Evolutionary conservation across 2,329 filamentous ascomycete species (phyloP), one percentile per base, ranked within the genome.

Genomic region (Penicillium psychrosexuale): DNA sequence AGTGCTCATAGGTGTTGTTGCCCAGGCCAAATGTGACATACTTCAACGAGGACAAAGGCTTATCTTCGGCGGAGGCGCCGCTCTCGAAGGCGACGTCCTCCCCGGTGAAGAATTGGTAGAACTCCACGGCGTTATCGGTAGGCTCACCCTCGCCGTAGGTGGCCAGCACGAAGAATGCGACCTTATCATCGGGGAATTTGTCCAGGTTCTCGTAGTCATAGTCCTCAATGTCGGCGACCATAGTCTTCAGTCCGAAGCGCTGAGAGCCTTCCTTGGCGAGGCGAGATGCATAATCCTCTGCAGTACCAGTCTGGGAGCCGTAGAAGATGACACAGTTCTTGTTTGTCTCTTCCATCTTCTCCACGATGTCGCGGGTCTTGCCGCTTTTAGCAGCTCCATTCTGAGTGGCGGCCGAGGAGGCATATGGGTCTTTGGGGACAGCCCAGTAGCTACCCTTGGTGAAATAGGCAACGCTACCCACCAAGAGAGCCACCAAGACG

Each of bases 321-420:
- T 97, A 99, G 81, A 99, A 97, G 68, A 99, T 88, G 62, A 99
- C 88, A 75, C 93, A 97, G 79, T 99, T 97, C 80, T 97, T 99
- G 75, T 87, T 88, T 11, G 85, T 87, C 79, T 97, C 91, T 22
- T 97, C 90, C 86, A 99, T 89, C 79, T 96, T 96, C 81, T 97
- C 90, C 57, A 97, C 72, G 61, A 99, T 92, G 74, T 97, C 92
- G 65, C 94, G 83, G 57, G 92, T 93, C 79, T 91, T 92, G 65
- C 87, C 90, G 9, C 88, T 82, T 78, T 90, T 95, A 61, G 82
- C 81, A 62, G 82, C 84, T 69, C 84, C 83, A 72, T 84, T 85
- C 66, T 86, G 81, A 7, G 66, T 59, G 22, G 64, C 58, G 66
- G 91, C 84, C 48, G 88, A 85, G 67, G 81, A 84, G 63, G 90